Base-by-base conservation (phyloP, 352 stramenopile species). In the Globisporangium sylvaticum region DNA sequence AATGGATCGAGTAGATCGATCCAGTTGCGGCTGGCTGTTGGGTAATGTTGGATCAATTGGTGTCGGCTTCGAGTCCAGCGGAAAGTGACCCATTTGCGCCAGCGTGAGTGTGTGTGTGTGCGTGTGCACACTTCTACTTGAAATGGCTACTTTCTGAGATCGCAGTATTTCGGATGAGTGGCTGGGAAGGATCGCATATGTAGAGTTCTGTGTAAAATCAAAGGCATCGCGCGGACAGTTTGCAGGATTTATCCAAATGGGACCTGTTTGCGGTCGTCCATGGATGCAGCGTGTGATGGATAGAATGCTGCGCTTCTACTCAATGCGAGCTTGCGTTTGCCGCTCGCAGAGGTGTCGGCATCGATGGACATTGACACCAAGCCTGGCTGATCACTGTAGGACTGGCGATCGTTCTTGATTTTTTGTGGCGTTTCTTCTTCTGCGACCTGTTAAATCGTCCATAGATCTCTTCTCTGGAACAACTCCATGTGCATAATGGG, bases 401-500 rank as follows among this genome's bases (percentile, higher is more conserved):
- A 27, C 27, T 59, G 12, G 22, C 22, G 3, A 7, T 8, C 2
- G 15, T 24, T 58, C 52, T 37, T 22, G 6, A 58, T 42, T 59
- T 32, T 39, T 32, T 37, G 31, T 54, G 50, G 50, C n/a, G n/a
- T 53, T 34, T 65, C 39, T 65, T 65, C n/a, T 57, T 57, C 14
- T 46, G 25, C 24, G 42, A 24, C 18, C 42, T 18, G 9, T 29
- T 25, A 15, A 42, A 20, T 55, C 31, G 31, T 46, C 32, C 31
- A 29, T 48, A 25, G 9, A 42, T 46, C 18, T 58, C 31, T 37
- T 37, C 31, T 37, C 31, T 12, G 29, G 14, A 58, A 34, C 24
- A 37, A 34, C 15, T 12, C 1, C 4, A 22, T 1, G 10, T 2
- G 14, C 1, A 2, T 5, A 31, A 20, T 42, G 18, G 20, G 22